Base-by-base conservation (phyloP, 129 eudicot genomes). In the Centella asiatica region DNA sequence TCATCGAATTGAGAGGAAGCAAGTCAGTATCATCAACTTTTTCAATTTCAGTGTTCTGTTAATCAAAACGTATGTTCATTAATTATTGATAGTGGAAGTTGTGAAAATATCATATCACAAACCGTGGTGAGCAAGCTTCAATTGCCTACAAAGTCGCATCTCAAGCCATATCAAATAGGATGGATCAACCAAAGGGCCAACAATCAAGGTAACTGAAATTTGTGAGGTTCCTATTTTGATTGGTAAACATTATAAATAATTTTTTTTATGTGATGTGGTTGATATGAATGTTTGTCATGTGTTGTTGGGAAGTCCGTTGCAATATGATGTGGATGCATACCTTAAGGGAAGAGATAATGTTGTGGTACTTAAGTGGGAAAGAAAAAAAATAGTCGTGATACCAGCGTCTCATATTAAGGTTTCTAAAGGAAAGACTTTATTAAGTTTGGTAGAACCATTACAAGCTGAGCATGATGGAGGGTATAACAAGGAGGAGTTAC, bases 251-350 rank as follows among this genome's bases (percentile, higher is more conserved):
- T 45, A 45, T 22, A 3, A 3, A 0, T 19, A 45, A 15, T 19
- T 45, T 45, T 20, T 32, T 25, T 31, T 27, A 27, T 32, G 25
- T 1, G 44, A 57, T 2, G 18, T 29, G 19, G 25, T 32, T 2
- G 26, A 29, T 57, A 57, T 57, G 42, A 57, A 17, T 57, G 44
- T 24, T 28, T 57, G 62, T n/a, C 42, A 56, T 56, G 20, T 56
- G 9, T 56, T 56, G 15, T 33, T 57, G 10, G 27, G 62, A 27
- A 15, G 62, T 28, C 44, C 62, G 5, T 57, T 10, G 13, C 27
- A 31, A 6, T 57, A 32, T 57, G 62, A 57, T 26, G 26, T 57
- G 6, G 10, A 56, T 56, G 44, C 5, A 11, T 11, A 26, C 3
- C 37, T 26, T 1, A 29, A 57, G 10, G 27, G 44, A 1, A n/a